phyloP scores from a whole-genome alignment of 352 stramenopile genomes.

The Phytophthora pseudosyringae region DNA sequence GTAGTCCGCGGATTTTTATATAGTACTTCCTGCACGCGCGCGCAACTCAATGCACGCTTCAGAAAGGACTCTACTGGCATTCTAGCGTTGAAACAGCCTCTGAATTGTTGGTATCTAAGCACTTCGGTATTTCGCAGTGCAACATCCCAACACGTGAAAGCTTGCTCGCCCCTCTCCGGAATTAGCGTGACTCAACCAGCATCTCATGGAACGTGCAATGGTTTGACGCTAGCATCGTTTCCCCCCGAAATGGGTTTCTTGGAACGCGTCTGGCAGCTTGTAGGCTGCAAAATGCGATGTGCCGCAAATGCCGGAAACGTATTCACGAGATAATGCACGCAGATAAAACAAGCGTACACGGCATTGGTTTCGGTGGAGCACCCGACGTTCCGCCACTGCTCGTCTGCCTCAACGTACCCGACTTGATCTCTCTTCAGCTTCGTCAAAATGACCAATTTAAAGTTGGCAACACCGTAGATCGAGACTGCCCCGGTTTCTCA shows the following conservation, averaged over 20 bases:
- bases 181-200: not conserved
- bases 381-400: not conserved
- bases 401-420: conserved; percentile 3
- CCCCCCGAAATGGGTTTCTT: conserved; percentile 24
- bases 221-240: not conserved
- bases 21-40: too few species aligned
- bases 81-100: too few species aligned
- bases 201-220: conserved; percentile 4
- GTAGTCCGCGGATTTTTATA: too few species aligned
- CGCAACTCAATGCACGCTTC: too few species aligned
- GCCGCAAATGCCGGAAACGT: conserved; percentile 1
- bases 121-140: not conserved
- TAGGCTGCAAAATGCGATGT: conserved; percentile 7
- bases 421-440: conserved; percentile 24
- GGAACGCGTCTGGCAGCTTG: conserved; percentile 2
- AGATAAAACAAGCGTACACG: conserved; percentile 3
- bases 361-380: conserved; percentile 8
- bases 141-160: conserved; percentile 1
- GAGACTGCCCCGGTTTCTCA: not conserved
- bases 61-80: too few species aligned
- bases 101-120: too few species aligned
- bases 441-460: not conserved
- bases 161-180: conserved; percentile 1
- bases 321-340: conserved; percentile 19
- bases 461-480: not conserved